These are phyloP conservation scores for Stereocaulon alpinum DNA, from an alignment of 495 filamentous ascomycete genomes.

Conservation along the genomic window DNA sequence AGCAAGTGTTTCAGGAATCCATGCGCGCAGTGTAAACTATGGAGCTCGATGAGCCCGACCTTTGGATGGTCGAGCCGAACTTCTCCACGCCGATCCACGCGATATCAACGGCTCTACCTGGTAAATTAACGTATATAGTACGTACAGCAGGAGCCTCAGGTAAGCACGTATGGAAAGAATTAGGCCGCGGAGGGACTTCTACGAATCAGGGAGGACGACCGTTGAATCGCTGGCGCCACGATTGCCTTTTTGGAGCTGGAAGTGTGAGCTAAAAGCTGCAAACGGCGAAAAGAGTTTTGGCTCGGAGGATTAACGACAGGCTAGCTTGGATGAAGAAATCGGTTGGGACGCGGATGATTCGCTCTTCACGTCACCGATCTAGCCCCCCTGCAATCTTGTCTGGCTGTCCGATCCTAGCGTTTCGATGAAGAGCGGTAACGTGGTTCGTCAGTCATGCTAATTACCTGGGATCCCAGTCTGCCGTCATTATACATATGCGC, in stretches of 20 bases:
- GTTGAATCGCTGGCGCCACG: slow-evolving; percentile 13
- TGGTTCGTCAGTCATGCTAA: slow-evolving; percentile 10
- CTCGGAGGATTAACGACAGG: slow-evolving; percentile 12
- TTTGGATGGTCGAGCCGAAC: slow-evolving; percentile 1
- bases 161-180: slow-evolving; percentile 1
- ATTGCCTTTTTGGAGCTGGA: slow-evolving; percentile 16
- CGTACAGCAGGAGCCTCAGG: slow-evolving; percentile 7
- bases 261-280: not conserved
- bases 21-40: slow-evolving; percentile 4
- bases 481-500: slow-evolving; percentile 11
- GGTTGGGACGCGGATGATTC: slow-evolving; percentile 8
- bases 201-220: slow-evolving; percentile 10
- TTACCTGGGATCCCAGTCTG: slow-evolving; percentile 2
- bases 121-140: slow-evolving; percentile 1
- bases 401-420: slow-evolving; percentile 15
- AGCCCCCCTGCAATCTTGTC: slow-evolving; percentile 1
- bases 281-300: not conserved
- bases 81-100: slow-evolving; percentile 8
- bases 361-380: slow-evolving; percentile 10
- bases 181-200: slow-evolving; percentile 4
- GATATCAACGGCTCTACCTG: slow-evolving; percentile 6
- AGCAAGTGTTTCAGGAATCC: slow-evolving; percentile 11
- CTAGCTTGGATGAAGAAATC: slow-evolving; percentile 3
- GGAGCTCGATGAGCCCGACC: not conserved
- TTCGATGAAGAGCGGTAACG: slow-evolving; percentile 2